Evolutionary conservation across 2,329 filamentous ascomycete species (phyloP), one percentile per base, ranked within the genome.

Genomic region (Botryotinia narcissicola): DNA sequence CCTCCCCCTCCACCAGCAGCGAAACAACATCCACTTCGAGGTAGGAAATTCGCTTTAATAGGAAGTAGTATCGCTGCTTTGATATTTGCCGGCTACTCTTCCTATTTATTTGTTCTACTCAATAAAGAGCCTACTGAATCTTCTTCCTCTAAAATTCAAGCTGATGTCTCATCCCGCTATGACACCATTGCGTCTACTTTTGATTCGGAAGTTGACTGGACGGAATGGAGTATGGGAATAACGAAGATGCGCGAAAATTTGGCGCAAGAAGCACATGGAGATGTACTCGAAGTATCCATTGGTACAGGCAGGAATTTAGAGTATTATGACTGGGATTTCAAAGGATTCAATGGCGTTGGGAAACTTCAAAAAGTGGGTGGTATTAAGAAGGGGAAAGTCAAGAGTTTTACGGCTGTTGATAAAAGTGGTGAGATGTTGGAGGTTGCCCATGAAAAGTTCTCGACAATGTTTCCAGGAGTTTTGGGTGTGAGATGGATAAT

Each of bases 211-310:
- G 87, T 91, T 54, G 84, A 90, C 79, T 82, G 84, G 77, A 86
- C 86, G 6, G 89, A 91, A 80, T 84, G 83, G 80, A 83, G 87
- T 76, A 87, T 87, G 83, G 88, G 89, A 66, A 85, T 91, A 76
- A 85, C 83, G 9, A 81, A 80, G 29, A 81, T 90, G 70, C 85
- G 89, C 18, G 82, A 82, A 69, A 81, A 82, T 35, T 82, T 91
- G 40, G 86, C 86, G 1, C 78, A 80, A 20, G 80, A 81, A 46
- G 88, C 86, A 9, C 80, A 79, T 0, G 89, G 89, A 2, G 83
- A 89, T 79, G 89, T 91, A 20, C 84, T 91, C 46, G 89, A 91
- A 80, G 84, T 91, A 20, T 89, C 88, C 29, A 85, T 91, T 73
- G 89, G 89, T 29, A 90, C 89, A 4, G 89, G 89, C 5, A 84